Conservation (phyloP, 805 yeast species). For the Danielia reshetovae region DNA sequence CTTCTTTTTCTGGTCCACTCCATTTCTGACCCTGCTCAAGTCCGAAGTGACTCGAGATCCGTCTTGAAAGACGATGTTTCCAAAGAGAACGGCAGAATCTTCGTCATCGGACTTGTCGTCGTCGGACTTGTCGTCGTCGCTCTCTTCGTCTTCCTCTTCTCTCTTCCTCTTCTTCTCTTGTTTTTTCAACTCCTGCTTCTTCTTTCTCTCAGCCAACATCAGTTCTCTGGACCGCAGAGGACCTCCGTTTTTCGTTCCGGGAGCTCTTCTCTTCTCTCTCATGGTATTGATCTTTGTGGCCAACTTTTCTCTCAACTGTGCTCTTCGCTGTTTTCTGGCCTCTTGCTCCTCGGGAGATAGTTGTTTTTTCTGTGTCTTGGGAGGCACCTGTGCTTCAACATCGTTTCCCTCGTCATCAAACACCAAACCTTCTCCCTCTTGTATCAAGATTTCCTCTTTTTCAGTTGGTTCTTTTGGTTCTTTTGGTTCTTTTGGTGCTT, state of each 20-base stretch:
- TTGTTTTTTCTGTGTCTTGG: conserved; percentile 12
- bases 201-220: conserved; percentile 60
- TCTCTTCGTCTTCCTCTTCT: conserved; percentile 31
- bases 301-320: conserved; percentile 72
- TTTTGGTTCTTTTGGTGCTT: conserved; percentile 8
- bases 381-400: conserved; percentile 16
- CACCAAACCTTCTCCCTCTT: conserved; percentile 30
- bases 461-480: conserved; percentile 7
- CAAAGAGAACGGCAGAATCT: conserved; percentile 55
- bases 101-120: conserved; percentile 26
- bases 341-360: conserved; percentile 46
- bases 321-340: conserved; percentile 51
- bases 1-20: conserved; percentile 47
- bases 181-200: conserved; percentile 42
- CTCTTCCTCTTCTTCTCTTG: conserved; percentile 42
- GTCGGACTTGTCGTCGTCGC: conserved; percentile 28
- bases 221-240: conserved; percentile 85
- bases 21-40: conserved; percentile 47
- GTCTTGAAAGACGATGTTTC: conserved; percentile 77
- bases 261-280: conserved; percentile 85
- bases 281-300: conserved; percentile 66
- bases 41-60: conserved; percentile 80
- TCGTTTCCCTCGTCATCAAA: conserved; percentile 75
- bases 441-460: conserved; percentile 4
- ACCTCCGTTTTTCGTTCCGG: conserved; percentile 75